Evolutionary conservation across 2,329 filamentous ascomycete species (phyloP).

Genomic region (Penicillium sp.): DNA sequence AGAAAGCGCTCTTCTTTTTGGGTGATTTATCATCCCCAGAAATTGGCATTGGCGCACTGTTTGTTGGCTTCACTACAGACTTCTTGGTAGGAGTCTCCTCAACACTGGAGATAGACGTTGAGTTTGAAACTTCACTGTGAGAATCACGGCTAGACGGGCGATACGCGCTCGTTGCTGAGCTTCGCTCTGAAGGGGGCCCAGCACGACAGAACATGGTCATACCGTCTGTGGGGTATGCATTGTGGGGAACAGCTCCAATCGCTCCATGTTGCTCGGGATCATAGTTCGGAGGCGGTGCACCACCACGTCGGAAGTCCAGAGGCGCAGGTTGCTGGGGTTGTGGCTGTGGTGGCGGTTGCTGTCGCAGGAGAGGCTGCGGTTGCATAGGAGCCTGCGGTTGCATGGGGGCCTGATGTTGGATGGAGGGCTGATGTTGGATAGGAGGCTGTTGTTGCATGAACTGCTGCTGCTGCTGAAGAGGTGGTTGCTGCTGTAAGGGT

Average conservation of each 20-base stretch:
- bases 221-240: constrained; percentile 89
- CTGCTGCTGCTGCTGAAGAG: constrained; percentile 19
- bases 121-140: constrained; percentile 85
- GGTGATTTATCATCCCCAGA: constrained; percentile 58
- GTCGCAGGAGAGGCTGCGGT: neutral
- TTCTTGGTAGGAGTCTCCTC: constrained; percentile 68
- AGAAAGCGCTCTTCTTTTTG: constrained; percentile 78
- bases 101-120: constrained; percentile 82
- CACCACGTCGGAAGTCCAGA: constrained; percentile 41
- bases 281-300: constrained; percentile 47
- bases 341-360: constrained; percentile 1
- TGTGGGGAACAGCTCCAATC: constrained; percentile 74
- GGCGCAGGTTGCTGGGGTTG: constrained; percentile 37
- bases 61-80: constrained; percentile 67
- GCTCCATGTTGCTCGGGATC: constrained; percentile 62
- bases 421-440: constrained; percentile 16
- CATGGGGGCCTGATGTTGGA: neutral
- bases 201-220: constrained; percentile 97
- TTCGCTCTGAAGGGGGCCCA: constrained; percentile 68
- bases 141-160: constrained; percentile 83
- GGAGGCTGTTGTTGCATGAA: constrained; percentile 12
- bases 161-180: constrained; percentile 65
- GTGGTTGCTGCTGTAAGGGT: constrained; percentile 23
- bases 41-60: constrained; percentile 43
- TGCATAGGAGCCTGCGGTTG: neutral